Conservation (phyloP, 2,329 filamentous ascomycete genomes). For the Ascochyta lentis region DNA sequence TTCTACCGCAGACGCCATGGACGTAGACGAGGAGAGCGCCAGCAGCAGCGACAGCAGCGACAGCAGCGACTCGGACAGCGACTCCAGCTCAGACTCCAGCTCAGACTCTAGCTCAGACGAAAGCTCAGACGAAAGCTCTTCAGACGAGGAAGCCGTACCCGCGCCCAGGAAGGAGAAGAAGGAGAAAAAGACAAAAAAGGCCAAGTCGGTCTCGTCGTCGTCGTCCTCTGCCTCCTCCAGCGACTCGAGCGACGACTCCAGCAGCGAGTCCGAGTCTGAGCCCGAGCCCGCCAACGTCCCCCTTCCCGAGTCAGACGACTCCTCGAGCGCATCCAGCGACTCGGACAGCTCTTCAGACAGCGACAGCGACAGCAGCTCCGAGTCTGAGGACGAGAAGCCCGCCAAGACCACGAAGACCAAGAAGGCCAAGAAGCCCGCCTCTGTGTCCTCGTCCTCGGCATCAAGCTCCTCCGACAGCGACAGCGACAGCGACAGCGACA, state of each 20-base stretch:
- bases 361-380: constrained; percentile 38
- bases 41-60: constrained; percentile 33
- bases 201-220: constrained; percentile 28
- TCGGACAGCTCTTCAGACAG: constrained; percentile 28
- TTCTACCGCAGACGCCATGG: constrained; percentile 35
- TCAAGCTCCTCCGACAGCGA: constrained; percentile 36
- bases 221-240: constrained; percentile 15
- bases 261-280: constrained; percentile 33
- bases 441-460: constrained; percentile 39
- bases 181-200: constrained; percentile 24
- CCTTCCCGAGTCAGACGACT: constrained; percentile 37
- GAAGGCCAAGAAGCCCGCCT: constrained; percentile 35
- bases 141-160: constrained; percentile 26
- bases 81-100: constrained; percentile 28
- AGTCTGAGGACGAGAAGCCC: constrained; percentile 33
- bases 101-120: not conserved
- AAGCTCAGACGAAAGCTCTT: too few relatives aligned
- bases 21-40: constrained; percentile 35
- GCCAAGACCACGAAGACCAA: constrained; percentile 26
- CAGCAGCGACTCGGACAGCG: constrained; percentile 29
- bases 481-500: constrained; percentile 31
- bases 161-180: constrained; percentile 27
- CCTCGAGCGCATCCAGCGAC: constrained; percentile 36
- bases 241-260: constrained; percentile 26
- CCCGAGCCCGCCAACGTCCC: constrained; percentile 34